A percentile compares a stretch with the other conserved stretches of the same genome.
Conservation (phyloP, 2,329 filamentous ascomycete species). For the Phaeosphaeriaceae sp. region DNA sequence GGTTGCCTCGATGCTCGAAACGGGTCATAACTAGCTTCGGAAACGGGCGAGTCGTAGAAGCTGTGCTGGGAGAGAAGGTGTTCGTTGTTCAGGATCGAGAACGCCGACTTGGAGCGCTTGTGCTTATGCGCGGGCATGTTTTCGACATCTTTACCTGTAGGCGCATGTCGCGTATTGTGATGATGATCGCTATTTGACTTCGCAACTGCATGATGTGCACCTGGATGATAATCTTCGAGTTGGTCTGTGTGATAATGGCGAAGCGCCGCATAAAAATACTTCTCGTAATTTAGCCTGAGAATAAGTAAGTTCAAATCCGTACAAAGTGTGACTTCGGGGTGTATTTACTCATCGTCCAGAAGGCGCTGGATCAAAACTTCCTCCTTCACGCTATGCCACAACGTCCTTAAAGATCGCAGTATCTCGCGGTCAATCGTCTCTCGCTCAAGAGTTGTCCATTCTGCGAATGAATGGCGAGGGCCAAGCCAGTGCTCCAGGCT, state of each 20-base stretch:
- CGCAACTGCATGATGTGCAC: constrained; percentile 67
- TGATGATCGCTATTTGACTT: constrained; percentile 93
- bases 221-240: constrained; percentile 81
- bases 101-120: constrained; percentile 60
- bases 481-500: constrained; percentile 61
- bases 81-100: constrained; percentile 64
- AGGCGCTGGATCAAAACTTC: constrained; percentile 74
- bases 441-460: constrained; percentile 66
- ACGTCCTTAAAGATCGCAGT: constrained; percentile 81
- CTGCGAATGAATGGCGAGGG: constrained; percentile 63
- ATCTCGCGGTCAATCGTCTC: constrained; percentile 82
- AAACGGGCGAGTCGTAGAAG: constrained; percentile 58
- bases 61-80: constrained; percentile 57
- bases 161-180: constrained; percentile 35
- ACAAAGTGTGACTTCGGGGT: no score
- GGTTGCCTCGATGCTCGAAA: constrained; percentile 73
- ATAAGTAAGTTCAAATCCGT: constrained; percentile 6
- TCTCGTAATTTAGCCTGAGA: constrained; percentile 83
- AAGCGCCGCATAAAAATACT: constrained; percentile 89
- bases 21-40: constrained; percentile 78
- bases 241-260: constrained; percentile 82
- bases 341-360: constrained; percentile 52
- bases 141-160: constrained; percentile 36
- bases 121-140: constrained; percentile 46
- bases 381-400: constrained; percentile 88